phyloP scores from a whole-genome alignment of 2,329 filamentous ascomycete species.

The Blumeriella jaapii region DNA sequence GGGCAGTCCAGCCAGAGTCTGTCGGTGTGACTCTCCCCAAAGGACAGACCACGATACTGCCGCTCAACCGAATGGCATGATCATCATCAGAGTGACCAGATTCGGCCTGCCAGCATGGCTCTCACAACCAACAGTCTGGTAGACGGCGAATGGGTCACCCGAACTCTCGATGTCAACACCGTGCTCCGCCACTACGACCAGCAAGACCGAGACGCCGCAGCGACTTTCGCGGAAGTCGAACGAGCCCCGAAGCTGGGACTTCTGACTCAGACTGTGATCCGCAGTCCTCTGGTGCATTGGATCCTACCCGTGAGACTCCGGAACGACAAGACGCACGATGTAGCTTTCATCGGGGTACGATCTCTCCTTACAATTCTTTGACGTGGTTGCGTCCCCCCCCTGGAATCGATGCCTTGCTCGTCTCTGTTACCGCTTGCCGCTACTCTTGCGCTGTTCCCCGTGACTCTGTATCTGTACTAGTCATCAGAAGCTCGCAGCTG shows the following conservation, averaged over 20 bases:
- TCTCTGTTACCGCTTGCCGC: no score
- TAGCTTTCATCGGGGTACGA: constrained; percentile 73
- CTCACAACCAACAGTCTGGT: constrained; percentile 25
- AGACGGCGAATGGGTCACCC: constrained; percentile 28
- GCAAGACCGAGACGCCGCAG: constrained; percentile 25
- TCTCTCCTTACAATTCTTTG: no score
- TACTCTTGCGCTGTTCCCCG: no score
- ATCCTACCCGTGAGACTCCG: constrained; percentile 73
- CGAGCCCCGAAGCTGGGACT: constrained; percentile 52
- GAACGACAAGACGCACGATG: constrained; percentile 59
- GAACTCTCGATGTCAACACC: constrained; percentile 31
- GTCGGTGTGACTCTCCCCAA: no score
- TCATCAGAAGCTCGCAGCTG: no score
- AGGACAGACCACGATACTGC: no score
- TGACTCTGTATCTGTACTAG: no score
- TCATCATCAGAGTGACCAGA: neutral
- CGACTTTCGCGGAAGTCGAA: constrained; percentile 23
- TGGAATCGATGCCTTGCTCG: no score
- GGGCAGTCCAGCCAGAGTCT: no score
- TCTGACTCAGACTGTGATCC: constrained; percentile 65
- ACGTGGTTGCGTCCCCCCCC: no score
- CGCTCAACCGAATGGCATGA: no score
- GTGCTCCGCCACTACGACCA: constrained; percentile 30
- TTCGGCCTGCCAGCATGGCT: constrained; percentile 17
- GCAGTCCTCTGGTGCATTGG: constrained; percentile 63